phyloP scores from a whole-genome alignment of 495 filamentous ascomycete species.

The Endocarpon pusillum region DNA sequence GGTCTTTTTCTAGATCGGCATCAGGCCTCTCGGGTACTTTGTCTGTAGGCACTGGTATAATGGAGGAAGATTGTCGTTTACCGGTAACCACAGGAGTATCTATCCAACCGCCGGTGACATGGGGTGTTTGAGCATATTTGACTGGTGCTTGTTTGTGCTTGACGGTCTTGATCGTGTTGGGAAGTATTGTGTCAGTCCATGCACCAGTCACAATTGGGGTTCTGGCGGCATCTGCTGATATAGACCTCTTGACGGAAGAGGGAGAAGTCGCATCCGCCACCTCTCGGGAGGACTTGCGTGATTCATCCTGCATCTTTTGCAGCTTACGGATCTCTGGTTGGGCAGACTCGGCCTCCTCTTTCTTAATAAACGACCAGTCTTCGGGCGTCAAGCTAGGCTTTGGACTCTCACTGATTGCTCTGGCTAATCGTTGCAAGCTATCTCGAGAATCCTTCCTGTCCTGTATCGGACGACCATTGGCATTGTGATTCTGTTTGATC shows the following conservation, averaged over 20 bases:
- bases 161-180: constrained; percentile 1
- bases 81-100: constrained; percentile 33
- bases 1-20: constrained; percentile 14
- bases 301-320: too few species aligned
- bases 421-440: constrained; percentile 44
- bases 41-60: neutral
- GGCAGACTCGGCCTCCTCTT: constrained; percentile 6
- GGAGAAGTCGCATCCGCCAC: constrained; percentile 3
- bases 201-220: constrained; percentile 29
- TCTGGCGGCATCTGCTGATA: constrained; percentile 10
- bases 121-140: constrained; percentile 24
- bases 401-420: constrained; percentile 20
- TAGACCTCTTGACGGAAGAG: constrained; percentile 1
- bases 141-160: neutral
- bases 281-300: too few species aligned
- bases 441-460: constrained; percentile 39
- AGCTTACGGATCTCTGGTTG: too few species aligned
- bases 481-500: constrained; percentile 5
- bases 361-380: constrained; percentile 1
- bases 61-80: constrained; percentile 3
- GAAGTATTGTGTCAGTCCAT: constrained; percentile 24
- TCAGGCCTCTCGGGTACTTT: constrained; percentile 11
- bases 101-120: constrained; percentile 34
- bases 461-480: constrained; percentile 3
- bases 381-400: constrained; percentile 1